phyloP scores from a whole-genome alignment of 768 basidiomycete species.

The Suillus plorans region DNA sequence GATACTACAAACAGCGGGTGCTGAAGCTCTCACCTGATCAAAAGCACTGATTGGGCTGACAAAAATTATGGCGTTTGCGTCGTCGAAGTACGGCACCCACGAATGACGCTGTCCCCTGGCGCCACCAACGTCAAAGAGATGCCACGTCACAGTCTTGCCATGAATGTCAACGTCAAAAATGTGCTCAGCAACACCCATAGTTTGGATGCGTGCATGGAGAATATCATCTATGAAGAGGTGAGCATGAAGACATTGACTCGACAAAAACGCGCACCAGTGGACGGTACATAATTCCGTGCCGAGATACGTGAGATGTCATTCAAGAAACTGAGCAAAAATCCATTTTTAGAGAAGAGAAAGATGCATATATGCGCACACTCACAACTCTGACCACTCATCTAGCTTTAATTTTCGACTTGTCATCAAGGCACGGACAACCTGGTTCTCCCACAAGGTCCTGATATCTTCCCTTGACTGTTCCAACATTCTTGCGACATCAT shows the following conservation, averaged over 20 bases:
- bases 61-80: constrained; percentile 79
- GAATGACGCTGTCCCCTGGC: constrained; percentile 71
- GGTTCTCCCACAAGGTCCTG: constrained; percentile 69
- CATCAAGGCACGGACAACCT: constrained; percentile 68
- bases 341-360: constrained; percentile 6
- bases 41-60: constrained; percentile 79
- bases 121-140: constrained; percentile 71
- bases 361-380: constrained; percentile 37
- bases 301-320: constrained; percentile 72
- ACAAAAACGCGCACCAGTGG: constrained; percentile 53
- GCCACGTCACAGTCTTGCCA: constrained; percentile 74
- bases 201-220: constrained; percentile 86
- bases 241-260: constrained; percentile 25
- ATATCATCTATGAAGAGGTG: constrained; percentile 63
- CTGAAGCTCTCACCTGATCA: constrained; percentile 53
- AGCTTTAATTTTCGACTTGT: constrained; percentile 68
- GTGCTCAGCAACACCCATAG: constrained; percentile 86
- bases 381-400: constrained; percentile 91
- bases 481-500: constrained; percentile 62
- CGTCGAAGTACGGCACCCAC: constrained; percentile 69
- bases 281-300: constrained; percentile 66
- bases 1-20: not conserved
- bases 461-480: constrained; percentile 62
- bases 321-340: constrained; percentile 57
- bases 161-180: constrained; percentile 80